A percentile compares a stretch with the other conserved stretches of the same genome.
Evolutionary conservation across 1,284 basidiomycete species (phyloP).

Genomic region (Austroboletus olivaceoglutinosus): DNA sequence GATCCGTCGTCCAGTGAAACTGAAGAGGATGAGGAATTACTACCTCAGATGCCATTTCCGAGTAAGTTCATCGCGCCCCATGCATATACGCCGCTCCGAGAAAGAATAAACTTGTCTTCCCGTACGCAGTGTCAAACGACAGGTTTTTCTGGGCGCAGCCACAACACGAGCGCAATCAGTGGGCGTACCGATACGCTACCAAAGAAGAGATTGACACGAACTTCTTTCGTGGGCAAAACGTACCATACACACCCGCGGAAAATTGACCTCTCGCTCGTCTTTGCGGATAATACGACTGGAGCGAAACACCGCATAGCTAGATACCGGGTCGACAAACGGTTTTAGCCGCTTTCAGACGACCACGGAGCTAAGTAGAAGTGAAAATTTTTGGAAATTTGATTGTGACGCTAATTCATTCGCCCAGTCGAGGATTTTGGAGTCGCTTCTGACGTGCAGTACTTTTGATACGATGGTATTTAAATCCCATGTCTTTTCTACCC

Average conservation of each 20-base stretch:
- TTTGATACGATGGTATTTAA: too few species aligned
- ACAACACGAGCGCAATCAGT: background rate
- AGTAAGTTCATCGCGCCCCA: conserved; percentile 17
- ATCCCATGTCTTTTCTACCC: too few species aligned
- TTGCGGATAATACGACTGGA: too few species aligned
- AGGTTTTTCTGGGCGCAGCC: background rate
- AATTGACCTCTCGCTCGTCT: background rate
- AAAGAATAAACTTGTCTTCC: background rate
- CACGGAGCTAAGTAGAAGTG: too few species aligned
- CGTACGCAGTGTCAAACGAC: background rate
- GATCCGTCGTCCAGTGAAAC: conserved; percentile 8
- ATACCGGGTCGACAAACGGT: too few species aligned
- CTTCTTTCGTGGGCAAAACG: conserved; percentile 20
- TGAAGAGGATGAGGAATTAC: conserved; percentile 4
- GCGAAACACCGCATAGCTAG: too few species aligned
- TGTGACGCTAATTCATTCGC: too few species aligned
- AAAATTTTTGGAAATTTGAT: too few species aligned
- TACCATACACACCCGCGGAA: conserved; percentile 3
- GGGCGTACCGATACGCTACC: conserved; percentile 34
- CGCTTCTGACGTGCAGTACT: too few species aligned
- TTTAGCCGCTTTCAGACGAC: too few species aligned
- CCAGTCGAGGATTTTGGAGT: too few species aligned
- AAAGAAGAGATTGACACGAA: conserved; percentile 30
- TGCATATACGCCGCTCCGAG: conserved; percentile 9
- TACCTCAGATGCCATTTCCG: conserved; percentile 22